phyloP scores from a whole-genome alignment of 148 eudicot genomes.

The Amaranthus cruentus region DNA sequence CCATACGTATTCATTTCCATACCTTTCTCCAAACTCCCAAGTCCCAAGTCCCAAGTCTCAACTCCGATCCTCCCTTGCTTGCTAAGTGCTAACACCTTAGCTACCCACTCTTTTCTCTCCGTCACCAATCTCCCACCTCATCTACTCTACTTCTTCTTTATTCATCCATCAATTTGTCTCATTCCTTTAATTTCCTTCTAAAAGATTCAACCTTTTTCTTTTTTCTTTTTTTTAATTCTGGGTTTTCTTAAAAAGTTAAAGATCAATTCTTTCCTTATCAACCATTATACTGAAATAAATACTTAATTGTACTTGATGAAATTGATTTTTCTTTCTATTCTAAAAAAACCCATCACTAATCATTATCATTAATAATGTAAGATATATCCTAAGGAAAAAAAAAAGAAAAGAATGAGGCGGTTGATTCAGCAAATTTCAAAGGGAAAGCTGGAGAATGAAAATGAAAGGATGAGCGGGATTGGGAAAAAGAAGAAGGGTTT shows the following conservation, averaged over 20 bases:
- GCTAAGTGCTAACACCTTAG: conserved; percentile 9
- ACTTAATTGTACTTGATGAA: not conserved
- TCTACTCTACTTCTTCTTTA: too few species aligned
- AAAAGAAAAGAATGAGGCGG: conserved; percentile 76
- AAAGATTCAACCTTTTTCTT: too few species aligned
- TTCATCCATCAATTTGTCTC: too few species aligned
- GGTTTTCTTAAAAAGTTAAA: too few species aligned
- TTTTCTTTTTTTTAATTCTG: too few species aligned
- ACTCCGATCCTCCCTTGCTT: conserved; percentile 1
- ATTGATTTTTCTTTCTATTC: not conserved
- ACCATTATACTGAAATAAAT: too few species aligned
- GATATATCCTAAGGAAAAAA: not conserved
- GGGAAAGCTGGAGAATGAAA: conserved; percentile 7
- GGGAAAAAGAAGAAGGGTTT: conserved; percentile 25
- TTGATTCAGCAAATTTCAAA: conserved; percentile 47
- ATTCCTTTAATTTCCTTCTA: too few species aligned
- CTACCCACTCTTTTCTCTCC: conserved; percentile 1
- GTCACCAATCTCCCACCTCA: conserved; percentile 6
- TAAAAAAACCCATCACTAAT: not conserved
- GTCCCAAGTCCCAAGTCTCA: too few species aligned
- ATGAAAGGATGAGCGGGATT: not conserved
- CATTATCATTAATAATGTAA: not conserved
- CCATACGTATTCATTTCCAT: not conserved
- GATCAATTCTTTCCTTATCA: too few species aligned
- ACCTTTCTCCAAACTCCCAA: not conserved